A percentile compares a stretch with the other conserved stretches of the same genome.
Evolutionary conservation across 179 eudicot species (phyloP).

Genomic region (Monotropa hypopitys): DNA sequence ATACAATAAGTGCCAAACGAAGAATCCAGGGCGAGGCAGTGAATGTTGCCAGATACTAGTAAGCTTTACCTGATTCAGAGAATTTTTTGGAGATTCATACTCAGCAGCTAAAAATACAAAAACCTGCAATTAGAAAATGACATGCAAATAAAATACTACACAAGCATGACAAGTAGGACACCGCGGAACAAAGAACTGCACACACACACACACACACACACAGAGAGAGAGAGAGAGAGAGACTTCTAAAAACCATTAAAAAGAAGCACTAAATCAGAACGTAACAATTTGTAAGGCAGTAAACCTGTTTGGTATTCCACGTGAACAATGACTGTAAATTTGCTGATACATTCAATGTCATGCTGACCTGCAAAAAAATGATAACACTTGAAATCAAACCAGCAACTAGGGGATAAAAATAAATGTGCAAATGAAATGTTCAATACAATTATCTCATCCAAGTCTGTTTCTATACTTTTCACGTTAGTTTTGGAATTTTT

Average conservation of each 20-base stretch:
- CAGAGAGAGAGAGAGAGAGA: background rate
- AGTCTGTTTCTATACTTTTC: background rate
- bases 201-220: background rate
- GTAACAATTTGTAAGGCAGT: background rate
- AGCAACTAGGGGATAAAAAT: background rate
- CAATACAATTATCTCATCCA: background rate
- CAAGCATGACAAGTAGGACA: background rate
- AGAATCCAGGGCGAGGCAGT: background rate
- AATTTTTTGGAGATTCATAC: conserved; percentile 64
- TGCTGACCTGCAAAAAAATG: conserved; percentile 43
- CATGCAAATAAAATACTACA: background rate
- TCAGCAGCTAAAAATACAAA: conserved; percentile 95
- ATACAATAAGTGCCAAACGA: background rate
- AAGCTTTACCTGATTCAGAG: conserved; percentile 70
- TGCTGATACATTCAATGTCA: conserved; percentile 81
- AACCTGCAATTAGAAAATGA: conserved; percentile 40
- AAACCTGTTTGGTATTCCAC: conserved; percentile 98
- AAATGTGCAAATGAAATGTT: background rate
- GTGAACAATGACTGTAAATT: conserved; percentile 79
- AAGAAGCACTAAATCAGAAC: background rate
- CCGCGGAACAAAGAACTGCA: background rate
- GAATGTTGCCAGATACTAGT: background rate
- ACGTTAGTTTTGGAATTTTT: background rate
- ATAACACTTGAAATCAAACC: background rate
- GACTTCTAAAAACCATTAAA: background rate